Percentiles rank a stretch among this genome's conserved stretches.
phyloP scores from a whole-genome alignment of 1,139 yeast genomes.

The Nadsonia starkeyi-henricii region DNA sequence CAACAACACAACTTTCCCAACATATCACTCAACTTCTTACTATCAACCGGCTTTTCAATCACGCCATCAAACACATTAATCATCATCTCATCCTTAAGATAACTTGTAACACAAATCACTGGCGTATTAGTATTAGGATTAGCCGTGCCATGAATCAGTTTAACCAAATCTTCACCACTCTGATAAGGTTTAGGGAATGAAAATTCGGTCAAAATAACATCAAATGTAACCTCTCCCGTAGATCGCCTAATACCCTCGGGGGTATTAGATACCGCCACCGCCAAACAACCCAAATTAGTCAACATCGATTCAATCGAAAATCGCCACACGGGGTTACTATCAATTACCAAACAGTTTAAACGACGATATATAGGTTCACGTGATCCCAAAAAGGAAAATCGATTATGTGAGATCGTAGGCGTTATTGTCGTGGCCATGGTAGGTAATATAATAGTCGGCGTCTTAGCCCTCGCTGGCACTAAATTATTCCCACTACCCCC shows the following conservation, averaged over 20 bases:
- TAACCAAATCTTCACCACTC: slow-evolving; percentile 60
- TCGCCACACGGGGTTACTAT: slow-evolving; percentile 72
- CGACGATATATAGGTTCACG: slow-evolving; percentile 12
- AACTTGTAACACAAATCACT: slow-evolving; percentile 62
- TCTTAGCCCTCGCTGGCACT: too few relatives aligned
- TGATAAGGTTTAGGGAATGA: slow-evolving; percentile 41
- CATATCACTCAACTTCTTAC: slow-evolving; percentile 27
- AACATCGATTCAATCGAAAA: slow-evolving; percentile 53
- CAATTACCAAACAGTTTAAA: slow-evolving; percentile 67
- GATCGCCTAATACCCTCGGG: slow-evolving; percentile 74
- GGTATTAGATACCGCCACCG: slow-evolving; percentile 64
- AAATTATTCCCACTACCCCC: too few relatives aligned
- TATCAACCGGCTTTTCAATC: slow-evolving; percentile 61
- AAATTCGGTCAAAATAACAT: slow-evolving; percentile 65
- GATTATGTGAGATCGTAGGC: too few relatives aligned
- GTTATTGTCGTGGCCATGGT: too few relatives aligned
- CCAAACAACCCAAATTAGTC: slow-evolving; percentile 65
- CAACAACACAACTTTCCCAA: slow-evolving; percentile 20
- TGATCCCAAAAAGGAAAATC: too few relatives aligned
- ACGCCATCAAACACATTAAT: slow-evolving; percentile 45
- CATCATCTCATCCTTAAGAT: slow-evolving; percentile 49
- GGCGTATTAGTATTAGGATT: slow-evolving; percentile 69
- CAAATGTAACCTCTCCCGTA: slow-evolving; percentile 74
- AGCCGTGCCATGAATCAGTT: slow-evolving; percentile 61
- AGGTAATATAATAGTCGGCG: too few relatives aligned